A percentile compares a stretch with the other conserved stretches of the same genome.
Conservation (phyloP, 2,329 filamentous ascomycete genomes). For the Aureobasidium mangrovei region DNA sequence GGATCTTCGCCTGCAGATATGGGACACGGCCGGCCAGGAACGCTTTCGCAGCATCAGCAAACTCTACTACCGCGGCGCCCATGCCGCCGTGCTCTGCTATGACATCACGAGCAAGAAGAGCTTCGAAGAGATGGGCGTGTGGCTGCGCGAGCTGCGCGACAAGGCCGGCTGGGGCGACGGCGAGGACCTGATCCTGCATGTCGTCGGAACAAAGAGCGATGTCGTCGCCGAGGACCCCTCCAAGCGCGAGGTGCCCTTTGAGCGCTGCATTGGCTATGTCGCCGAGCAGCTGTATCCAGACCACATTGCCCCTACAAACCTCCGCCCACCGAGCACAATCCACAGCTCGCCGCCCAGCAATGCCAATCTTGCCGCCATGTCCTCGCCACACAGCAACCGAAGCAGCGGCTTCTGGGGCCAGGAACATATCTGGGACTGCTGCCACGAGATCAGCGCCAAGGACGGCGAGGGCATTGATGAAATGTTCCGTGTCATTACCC, state of each 20-base stretch:
- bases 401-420: conserved; percentile 81
- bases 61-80: conserved; percentile 91
- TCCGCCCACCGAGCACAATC: conserved; percentile 11
- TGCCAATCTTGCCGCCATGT: conserved; percentile 35
- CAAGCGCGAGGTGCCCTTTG: conserved; percentile 78
- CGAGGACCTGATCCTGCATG: conserved; percentile 75
- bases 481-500: conserved; percentile 81
- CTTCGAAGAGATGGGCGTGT: conserved; percentile 86
- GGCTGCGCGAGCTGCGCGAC: conserved; percentile 75
- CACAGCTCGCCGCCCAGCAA: conserved; percentile 13
- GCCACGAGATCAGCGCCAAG: conserved; percentile 92
- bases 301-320: conserved; percentile 46
- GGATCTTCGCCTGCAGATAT: conserved; percentile 84
- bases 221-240: conserved; percentile 77
- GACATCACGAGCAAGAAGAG: conserved; percentile 80
- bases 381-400: conserved; percentile 39
- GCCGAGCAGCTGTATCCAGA: conserved; percentile 80
- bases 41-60: conserved; percentile 89
- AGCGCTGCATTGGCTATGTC: conserved; percentile 91
- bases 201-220: conserved; percentile 92
- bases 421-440: conserved; percentile 92
- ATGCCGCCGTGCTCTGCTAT: conserved; percentile 90
- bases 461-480: conserved; percentile 94
- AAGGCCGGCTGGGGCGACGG: conserved; percentile 47
- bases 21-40: conserved; percentile 95